These are phyloP conservation scores for Ceratobasidium sp. DNA, from an alignment of 1,284 basidiomycete genomes.

Conservation along the genomic window DNA sequence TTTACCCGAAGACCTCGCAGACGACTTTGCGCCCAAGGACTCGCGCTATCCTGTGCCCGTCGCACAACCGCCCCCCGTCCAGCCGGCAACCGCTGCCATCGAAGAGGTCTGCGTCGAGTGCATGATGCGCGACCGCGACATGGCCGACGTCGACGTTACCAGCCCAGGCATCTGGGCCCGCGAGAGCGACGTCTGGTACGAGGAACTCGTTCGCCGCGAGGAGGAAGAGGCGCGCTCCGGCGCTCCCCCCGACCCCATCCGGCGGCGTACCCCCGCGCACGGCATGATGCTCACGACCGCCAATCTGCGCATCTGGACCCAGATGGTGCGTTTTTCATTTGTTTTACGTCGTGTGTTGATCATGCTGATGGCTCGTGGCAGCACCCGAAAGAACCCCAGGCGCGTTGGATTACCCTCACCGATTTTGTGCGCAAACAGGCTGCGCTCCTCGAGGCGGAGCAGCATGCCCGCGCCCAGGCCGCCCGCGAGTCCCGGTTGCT, in stretches of 20 bases:
- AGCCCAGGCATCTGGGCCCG: constrained; percentile 92
- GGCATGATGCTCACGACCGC: constrained; percentile 82
- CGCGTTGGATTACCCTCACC: constrained; percentile 78
- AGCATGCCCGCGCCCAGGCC: constrained; percentile 77
- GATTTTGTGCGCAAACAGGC: constrained; percentile 79
- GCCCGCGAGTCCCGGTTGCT: constrained; percentile 80
- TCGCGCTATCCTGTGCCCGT: constrained; percentile 22
- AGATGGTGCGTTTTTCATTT: constrained; percentile 71
- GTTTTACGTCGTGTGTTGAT: constrained; percentile 19
- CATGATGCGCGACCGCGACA: constrained; percentile 98
- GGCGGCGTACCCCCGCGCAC: constrained; percentile 64
- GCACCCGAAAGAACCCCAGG: constrained; percentile 84
- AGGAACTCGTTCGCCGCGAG: constrained; percentile 84
- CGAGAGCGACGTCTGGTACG: constrained; percentile 85
- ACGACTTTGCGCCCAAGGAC: constrained; percentile 22
- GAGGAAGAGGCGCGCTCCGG: constrained; percentile 69
- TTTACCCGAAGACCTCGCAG: constrained; percentile 29
- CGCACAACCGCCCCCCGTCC: constrained; percentile 60
- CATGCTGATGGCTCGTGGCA: constrained; percentile 54
- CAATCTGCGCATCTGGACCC: constrained; percentile 88
- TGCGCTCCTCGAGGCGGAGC: constrained; percentile 79
- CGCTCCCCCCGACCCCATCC: constrained; percentile 51
- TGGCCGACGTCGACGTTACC: constrained; percentile 94
- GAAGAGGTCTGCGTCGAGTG: constrained; percentile 96
- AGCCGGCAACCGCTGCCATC: constrained; percentile 54